Conservation (phyloP, 2,329 filamentous ascomycete genomes). For the Talaromyces albobiverticillius region DNA sequence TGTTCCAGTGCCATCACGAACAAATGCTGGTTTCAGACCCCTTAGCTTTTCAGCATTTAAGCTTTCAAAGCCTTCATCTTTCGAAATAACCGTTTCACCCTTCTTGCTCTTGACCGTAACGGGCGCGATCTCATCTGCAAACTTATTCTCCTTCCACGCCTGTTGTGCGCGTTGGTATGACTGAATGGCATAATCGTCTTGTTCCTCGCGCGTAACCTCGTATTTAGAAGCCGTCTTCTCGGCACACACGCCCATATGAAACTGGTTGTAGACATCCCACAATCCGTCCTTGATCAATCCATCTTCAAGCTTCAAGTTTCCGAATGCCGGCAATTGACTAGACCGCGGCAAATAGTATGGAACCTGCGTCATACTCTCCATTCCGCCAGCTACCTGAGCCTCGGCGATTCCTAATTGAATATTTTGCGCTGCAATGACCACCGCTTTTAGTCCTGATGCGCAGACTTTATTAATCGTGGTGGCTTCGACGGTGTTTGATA, state of each 20-base stretch:
- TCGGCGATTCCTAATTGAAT: slow-evolving; percentile 89
- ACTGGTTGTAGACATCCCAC: slow-evolving; percentile 93
- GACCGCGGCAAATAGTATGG: slow-evolving; percentile 86
- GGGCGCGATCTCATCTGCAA: slow-evolving; percentile 84
- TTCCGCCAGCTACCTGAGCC: slow-evolving; percentile 87
- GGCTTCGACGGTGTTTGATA: slow-evolving; percentile 77
- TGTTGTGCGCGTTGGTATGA: slow-evolving; percentile 87
- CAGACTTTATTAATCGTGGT: slow-evolving; percentile 98
- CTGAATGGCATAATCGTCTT: slow-evolving; percentile 86
- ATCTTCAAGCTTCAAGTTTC: slow-evolving; percentile 83
- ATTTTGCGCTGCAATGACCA: slow-evolving; percentile 85
- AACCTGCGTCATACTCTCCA: slow-evolving; percentile 96
- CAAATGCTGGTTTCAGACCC: slow-evolving; percentile 85
- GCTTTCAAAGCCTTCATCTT: slow-evolving; percentile 86
- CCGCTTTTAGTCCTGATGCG: slow-evolving; percentile 89
- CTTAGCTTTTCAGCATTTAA: slow-evolving; percentile 83
- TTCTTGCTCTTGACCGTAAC: slow-evolving; percentile 83
- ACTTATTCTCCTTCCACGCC: slow-evolving; percentile 79
- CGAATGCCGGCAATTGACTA: slow-evolving; percentile 80
- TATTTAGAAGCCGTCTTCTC: slow-evolving; percentile 92
- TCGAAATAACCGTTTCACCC: slow-evolving; percentile 72
- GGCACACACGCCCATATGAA: slow-evolving; percentile 97
- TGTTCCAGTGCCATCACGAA: slow-evolving; percentile 78
- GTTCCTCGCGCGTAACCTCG: slow-evolving; percentile 74
- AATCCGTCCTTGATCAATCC: slow-evolving; percentile 91